Evolutionary conservation across 2,329 filamentous ascomycete genomes (phyloP).

Genomic region (Fusarium setosum): DNA sequence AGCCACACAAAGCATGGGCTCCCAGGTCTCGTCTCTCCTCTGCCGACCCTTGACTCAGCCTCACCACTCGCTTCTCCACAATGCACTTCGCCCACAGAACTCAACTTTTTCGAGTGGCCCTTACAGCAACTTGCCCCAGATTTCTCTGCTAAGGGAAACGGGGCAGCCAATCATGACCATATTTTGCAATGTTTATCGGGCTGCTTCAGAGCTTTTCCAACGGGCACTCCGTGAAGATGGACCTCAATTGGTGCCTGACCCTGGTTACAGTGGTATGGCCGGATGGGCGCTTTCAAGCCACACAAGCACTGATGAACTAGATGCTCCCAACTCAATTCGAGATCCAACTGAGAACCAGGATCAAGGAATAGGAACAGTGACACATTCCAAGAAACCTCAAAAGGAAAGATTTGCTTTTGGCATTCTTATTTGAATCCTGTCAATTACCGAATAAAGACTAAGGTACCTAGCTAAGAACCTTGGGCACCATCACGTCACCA

Average conservation of each 20-base stretch:
- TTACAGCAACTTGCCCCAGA: constrained; percentile 1
- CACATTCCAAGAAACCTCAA: background rate
- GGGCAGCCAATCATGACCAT: constrained; percentile 23
- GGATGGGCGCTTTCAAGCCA: constrained; percentile 16
- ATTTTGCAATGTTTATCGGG: background rate
- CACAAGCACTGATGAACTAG: background rate
- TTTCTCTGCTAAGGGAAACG: background rate
- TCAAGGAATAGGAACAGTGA: too few relatives aligned
- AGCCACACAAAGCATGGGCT: constrained; percentile 25
- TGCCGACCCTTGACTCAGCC: constrained; percentile 28
- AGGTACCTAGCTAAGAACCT: too few relatives aligned
- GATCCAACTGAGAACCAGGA: background rate
- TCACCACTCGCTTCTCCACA: constrained; percentile 18
- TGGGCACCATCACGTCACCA: background rate
- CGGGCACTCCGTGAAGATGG: background rate
- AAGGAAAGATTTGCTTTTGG: too few relatives aligned
- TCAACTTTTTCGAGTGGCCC: background rate
- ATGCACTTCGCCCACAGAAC: background rate
- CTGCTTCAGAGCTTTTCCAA: constrained; percentile 6
- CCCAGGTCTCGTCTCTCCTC: constrained; percentile 1
- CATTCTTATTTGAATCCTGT: background rate
- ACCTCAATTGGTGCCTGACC: constrained; percentile 28
- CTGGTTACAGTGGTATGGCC: background rate
- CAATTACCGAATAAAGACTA: background rate
- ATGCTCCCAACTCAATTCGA: background rate